phyloP scores from a whole-genome alignment of 192 early-diverging fungal genomes.

The Coemansia sp. region DNA sequence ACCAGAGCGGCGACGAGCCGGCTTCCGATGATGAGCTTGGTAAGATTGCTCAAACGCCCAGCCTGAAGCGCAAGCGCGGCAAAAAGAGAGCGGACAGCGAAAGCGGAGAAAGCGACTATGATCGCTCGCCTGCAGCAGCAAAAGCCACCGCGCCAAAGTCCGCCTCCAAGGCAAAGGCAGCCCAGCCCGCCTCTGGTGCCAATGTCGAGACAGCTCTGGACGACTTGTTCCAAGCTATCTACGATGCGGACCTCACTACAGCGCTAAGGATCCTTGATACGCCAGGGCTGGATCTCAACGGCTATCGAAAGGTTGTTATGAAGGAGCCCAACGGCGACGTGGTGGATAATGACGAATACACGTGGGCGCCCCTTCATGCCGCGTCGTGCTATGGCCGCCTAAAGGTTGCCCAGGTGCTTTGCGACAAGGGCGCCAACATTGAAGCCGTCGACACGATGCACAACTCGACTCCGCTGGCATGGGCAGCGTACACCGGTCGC shows the following conservation, averaged over 20 bases:
- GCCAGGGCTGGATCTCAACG: constrained; percentile 38
- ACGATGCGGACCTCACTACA: constrained; percentile 39
- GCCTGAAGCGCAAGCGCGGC: constrained; percentile 39
- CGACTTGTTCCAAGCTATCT: constrained; percentile 52
- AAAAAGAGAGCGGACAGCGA: constrained; percentile 14
- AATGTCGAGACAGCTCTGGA: constrained; percentile 23
- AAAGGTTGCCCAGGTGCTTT: constrained; percentile 68
- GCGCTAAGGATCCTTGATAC: constrained; percentile 41
- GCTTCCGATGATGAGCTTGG: neutral
- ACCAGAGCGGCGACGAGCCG: constrained; percentile 9
- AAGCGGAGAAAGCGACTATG: neutral
- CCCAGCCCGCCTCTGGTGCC: neutral
- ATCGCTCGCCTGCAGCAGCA: neutral
- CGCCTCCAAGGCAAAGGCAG: constrained; percentile 6
- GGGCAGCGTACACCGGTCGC: constrained; percentile 86
- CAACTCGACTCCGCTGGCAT: constrained; percentile 79
- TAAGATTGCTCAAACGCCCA: neutral
- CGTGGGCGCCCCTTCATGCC: constrained; percentile 86
- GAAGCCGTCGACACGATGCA: constrained; percentile 88
- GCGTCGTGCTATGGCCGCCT: constrained; percentile 80
- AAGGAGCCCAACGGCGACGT: constrained; percentile 53
- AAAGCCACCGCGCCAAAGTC: neutral
- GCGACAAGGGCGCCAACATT: constrained; percentile 76
- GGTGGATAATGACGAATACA: constrained; percentile 65
- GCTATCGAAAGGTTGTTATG: constrained; percentile 39